phyloP scores from a whole-genome alignment of 2,329 filamentous ascomycete genomes.

The Trichoderma koningiopsis region DNA sequence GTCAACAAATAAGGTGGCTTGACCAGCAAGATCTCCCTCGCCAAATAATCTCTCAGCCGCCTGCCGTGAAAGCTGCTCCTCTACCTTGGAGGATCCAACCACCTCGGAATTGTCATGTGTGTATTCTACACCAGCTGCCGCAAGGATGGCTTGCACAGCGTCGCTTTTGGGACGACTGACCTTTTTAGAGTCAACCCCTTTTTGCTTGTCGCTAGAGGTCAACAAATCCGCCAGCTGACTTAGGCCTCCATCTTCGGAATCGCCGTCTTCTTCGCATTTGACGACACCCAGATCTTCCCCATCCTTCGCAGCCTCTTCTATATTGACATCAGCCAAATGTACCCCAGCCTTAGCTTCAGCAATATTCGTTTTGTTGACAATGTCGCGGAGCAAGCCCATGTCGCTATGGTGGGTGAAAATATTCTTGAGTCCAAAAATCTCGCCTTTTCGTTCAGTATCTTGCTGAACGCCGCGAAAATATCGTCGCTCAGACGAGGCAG shows the following conservation, averaged over 20 bases:
- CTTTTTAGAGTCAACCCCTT: slow-evolving; percentile 40
- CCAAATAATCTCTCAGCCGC: slow-evolving; percentile 64
- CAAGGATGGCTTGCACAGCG: slow-evolving; percentile 84
- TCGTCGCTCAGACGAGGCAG: slow-evolving; percentile 83
- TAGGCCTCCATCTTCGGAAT: slow-evolving; percentile 67
- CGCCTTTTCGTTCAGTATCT: slow-evolving; percentile 77
- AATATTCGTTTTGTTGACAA: slow-evolving; percentile 97
- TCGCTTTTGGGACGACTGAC: slow-evolving; percentile 59
- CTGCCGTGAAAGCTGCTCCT: slow-evolving; percentile 76
- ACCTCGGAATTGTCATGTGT: slow-evolving; percentile 97
- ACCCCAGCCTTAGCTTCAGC: slow-evolving; percentile 90
- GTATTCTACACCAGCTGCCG: slow-evolving; percentile 86
- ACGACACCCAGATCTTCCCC: slow-evolving; percentile 48
- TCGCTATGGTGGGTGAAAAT: slow-evolving; percentile 81
- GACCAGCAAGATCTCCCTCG: slow-evolving; percentile 49
- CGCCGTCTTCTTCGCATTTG: slow-evolving; percentile 50
- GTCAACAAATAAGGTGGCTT: slow-evolving; percentile 61
- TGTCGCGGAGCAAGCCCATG: slow-evolving; percentile 83
- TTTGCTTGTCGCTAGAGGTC: slow-evolving; percentile 50
- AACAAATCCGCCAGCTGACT: slow-evolving; percentile 66
- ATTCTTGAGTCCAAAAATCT: slow-evolving; percentile 90
- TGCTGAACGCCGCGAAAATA: slow-evolving; percentile 97
- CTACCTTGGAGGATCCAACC: slow-evolving; percentile 87
- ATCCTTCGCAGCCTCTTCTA: slow-evolving; percentile 61
- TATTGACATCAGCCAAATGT: slow-evolving; percentile 73